Evolutionary conservation across 768 basidiomycete genomes (phyloP), one percentile per base, ranked within the genome.

Genomic region (Boletus edulis): DNA sequence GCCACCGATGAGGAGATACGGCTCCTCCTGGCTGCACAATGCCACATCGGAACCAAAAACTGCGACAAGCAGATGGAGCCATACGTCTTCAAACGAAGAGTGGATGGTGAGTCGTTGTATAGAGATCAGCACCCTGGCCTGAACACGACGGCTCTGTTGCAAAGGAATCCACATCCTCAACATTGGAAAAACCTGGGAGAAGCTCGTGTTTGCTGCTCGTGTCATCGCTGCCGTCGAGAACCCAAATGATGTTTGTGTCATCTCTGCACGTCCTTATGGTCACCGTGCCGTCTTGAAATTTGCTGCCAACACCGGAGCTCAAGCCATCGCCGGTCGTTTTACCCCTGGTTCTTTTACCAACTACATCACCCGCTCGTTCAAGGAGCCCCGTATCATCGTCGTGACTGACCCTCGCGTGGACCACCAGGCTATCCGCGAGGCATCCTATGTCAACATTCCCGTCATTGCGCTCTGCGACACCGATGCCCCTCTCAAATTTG

Each of bases 181-280:
- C 86, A 89, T 98, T 64, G 97, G 97, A 70, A 99, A 98, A 84
- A 99, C 96, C 62, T 98, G 95, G 95, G 96, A 98, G 78, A 99
- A 99, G 77, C 84, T 99, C 62, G 94, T 98, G 61, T 83, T 99
- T 66, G 97, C 97, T 56, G 97, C 97, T 59, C 93, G 97, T 72
- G 84, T 98, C 68, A 95, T 98, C 67, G 95, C 95, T 65, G 89
- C 94, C 51, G 87, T 98, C 68, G 95, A 98, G 76, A 98, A 98
- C 84, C 96, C 96, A 61, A 89, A 91, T 75, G 96, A 99, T 74
- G 85, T 99, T 68, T 93, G 91, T 76, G 97, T 96, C 69, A 98
- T 98, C 77, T 94, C 94, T 58, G 94, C 97, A 51, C 92, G 97
- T 63, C 92, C 94, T 46, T 99, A 98, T 78, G 97, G 97, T 60